phyloP scores from a whole-genome alignment of 2,329 filamentous ascomycete species.

The Zymoseptoria brevis region DNA sequence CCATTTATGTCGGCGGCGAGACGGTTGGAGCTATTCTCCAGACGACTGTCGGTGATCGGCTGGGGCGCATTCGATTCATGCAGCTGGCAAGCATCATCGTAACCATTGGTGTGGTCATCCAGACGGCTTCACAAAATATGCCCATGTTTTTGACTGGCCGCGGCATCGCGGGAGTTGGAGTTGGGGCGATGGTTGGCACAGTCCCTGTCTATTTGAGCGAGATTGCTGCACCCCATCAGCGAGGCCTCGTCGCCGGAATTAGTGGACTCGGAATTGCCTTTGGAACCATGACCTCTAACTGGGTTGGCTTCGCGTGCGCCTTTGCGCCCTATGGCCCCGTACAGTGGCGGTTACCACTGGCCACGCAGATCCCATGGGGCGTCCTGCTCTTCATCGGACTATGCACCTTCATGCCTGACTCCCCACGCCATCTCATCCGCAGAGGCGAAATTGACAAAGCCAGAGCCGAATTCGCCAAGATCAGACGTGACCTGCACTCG shows the following conservation, averaged over 20 bases:
- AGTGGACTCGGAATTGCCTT: constrained; percentile 47
- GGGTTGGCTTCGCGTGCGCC: constrained; percentile 49
- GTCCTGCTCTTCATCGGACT: constrained; percentile 48
- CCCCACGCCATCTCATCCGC: constrained; percentile 47
- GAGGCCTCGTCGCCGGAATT: constrained; percentile 47
- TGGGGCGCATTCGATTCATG: constrained; percentile 32
- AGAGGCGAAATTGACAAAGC: constrained; percentile 44
- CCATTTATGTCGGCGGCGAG: constrained; percentile 53
- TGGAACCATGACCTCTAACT: constrained; percentile 51
- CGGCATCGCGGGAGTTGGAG: constrained; percentile 24
- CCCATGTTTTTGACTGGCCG: constrained; percentile 27
- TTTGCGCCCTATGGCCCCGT: constrained; percentile 46
- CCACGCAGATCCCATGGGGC: constrained; percentile 50
- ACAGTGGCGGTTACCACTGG: constrained; percentile 50
- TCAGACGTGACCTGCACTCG: constrained; percentile 40
- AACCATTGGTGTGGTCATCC: constrained; percentile 47
- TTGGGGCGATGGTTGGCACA: constrained; percentile 34
- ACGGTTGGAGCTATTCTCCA: constrained; percentile 46
- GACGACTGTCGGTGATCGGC: constrained; percentile 45
- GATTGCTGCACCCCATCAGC: constrained; percentile 38
- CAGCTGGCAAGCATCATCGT: constrained; percentile 46
- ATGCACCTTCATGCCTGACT: constrained; percentile 49
- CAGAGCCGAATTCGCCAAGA: constrained; percentile 40
- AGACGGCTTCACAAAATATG: constrained; percentile 46
- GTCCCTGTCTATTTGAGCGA: constrained; percentile 48